Evolutionary conservation across 306 rosid species (phyloP), one percentile per base, ranked within the genome.

Genomic region (Prunus kanzakura): DNA sequence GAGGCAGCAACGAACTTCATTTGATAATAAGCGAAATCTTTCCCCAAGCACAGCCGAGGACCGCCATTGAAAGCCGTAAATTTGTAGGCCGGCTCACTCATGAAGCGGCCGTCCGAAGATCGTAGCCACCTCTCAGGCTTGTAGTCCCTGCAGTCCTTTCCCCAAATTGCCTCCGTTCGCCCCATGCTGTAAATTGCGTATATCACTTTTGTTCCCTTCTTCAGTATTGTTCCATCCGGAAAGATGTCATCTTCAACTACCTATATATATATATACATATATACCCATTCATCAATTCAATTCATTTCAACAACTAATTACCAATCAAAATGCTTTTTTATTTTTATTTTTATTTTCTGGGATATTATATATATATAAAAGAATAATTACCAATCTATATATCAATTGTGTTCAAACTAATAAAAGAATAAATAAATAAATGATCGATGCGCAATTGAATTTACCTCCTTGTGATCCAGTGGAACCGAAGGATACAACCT

Each of bases 51-150:
- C 19, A 95, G 75, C 3, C 98, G 86, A 25, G 98, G 98, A 13
- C 98, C 98, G 9, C 97, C 98, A 20, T 95, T 95, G 87, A 95
- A 95, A 62, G 96, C 96, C 3, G 93, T 80, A 85, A 95, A 95
- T 75, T 86, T 91, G 87, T 95, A 95, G 0, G 97, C 97, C 4
- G 96, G 89, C 45, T 91, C 96, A 51, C 94, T 86, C 89, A 86
- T 86, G 89, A 86, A 95, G 2, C 69, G 72, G 0, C 96, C 97
- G 62, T 90, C 91, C 74, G 20, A 57, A 4, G 68, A 22, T 12
- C 84, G 84, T 30, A 95, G 77, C 98, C 97, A 95, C 66, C 97
- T 87, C 82, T 92, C 98, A 15, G 97, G 98, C 55, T 52, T 90
- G 84, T 82, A 95, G 67, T 92, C 93, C 15, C 67, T 50, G 74